Evolutionary conservation across 495 filamentous ascomycete species (phyloP).

Genomic region (Emericellopsis terricola): DNA sequence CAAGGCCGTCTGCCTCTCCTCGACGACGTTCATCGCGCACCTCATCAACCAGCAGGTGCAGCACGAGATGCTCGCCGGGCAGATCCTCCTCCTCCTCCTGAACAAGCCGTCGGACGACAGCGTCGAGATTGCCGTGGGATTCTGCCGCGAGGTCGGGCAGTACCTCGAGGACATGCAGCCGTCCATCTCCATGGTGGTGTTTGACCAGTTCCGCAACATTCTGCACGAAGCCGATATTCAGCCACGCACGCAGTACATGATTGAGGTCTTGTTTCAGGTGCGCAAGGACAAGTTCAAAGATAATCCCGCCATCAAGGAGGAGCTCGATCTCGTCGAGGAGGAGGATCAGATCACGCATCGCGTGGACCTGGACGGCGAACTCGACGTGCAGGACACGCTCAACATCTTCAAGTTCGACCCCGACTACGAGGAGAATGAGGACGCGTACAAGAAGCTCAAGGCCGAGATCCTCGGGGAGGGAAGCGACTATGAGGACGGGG

Average conservation of each 20-base stretch:
- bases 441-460: constrained; percentile 71
- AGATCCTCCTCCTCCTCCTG: constrained; percentile 76
- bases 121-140: constrained; percentile 88
- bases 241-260: constrained; percentile 94
- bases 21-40: constrained; percentile 87
- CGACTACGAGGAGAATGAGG: constrained; percentile 81
- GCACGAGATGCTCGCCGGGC: constrained; percentile 80
- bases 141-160: constrained; percentile 80
- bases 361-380: constrained; percentile 57
- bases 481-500: constrained; percentile 58
- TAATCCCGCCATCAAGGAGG: constrained; percentile 75
- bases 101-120: constrained; percentile 94
- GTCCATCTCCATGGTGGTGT: constrained; percentile 70
- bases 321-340: constrained; percentile 88
- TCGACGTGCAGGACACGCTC: constrained; percentile 65
- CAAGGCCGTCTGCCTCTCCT: constrained; percentile 82
- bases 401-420: constrained; percentile 94
- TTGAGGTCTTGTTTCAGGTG: constrained; percentile 93
- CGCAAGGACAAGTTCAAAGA: constrained; percentile 95
- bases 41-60: constrained; percentile 88
- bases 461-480: constrained; percentile 89
- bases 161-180: constrained; percentile 88
- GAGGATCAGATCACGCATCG: constrained; percentile 93
- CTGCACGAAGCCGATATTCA: constrained; percentile 93
- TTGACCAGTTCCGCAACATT: constrained; percentile 88